These are phyloP conservation scores for Colletotrichum karsti DNA, from an alignment of 2,329 filamentous ascomycete species.

Conservation along the genomic window DNA sequence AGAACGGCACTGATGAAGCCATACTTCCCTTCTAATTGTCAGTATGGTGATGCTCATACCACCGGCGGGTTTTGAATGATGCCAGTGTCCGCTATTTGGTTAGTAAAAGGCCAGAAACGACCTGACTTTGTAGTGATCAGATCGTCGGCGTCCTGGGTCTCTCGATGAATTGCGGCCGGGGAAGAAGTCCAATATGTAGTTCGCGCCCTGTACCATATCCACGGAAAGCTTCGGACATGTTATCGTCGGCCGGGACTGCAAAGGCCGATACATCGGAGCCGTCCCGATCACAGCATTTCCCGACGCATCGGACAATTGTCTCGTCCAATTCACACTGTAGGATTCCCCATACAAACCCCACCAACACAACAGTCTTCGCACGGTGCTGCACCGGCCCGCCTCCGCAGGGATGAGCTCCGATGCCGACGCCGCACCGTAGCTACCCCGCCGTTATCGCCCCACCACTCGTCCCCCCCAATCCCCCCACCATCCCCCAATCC, in stretches of 20 bases:
- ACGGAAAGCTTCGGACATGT: background rate
- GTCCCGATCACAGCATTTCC: conserved; percentile 8
- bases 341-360: background rate
- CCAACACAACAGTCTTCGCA: background rate
- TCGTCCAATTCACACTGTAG: background rate
- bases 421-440: conserved; percentile 2
- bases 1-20: too few relatives aligned
- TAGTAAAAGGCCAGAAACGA: too few relatives aligned
- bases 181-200: background rate
- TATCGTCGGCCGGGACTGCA: background rate
- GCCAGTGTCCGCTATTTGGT: too few relatives aligned
- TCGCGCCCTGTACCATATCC: background rate
- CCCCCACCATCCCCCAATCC: background rate
- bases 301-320: conserved; percentile 22
- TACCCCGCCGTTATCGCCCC: conserved; percentile 26
- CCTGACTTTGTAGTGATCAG: too few relatives aligned
- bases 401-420: conserved; percentile 21
- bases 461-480: background rate
- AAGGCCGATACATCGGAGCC: conserved; percentile 16
- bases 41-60: too few relatives aligned
- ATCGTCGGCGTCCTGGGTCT: too few relatives aligned
- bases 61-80: too few relatives aligned
- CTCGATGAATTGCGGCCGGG: too few relatives aligned
- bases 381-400: background rate
- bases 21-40: too few relatives aligned